Conservation (phyloP, 148 eudicot species). For the Camellia sinensis region DNA sequence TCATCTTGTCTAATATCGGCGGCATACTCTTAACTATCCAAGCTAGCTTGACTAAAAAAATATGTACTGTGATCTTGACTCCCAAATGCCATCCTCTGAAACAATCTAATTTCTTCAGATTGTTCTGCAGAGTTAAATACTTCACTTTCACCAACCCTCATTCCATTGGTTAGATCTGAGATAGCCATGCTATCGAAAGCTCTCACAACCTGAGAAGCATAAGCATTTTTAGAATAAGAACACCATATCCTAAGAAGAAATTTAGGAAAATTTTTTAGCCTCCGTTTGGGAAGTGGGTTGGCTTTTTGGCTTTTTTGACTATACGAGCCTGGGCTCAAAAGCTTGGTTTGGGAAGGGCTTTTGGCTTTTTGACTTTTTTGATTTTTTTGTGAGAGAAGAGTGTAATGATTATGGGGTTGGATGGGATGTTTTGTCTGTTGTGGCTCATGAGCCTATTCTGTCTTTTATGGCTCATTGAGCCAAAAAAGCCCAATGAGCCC, state of each 20-base stretch:
- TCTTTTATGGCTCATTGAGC: too few relatives aligned
- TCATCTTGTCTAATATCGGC: background rate
- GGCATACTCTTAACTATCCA: constrained; percentile 17
- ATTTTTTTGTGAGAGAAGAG: too few relatives aligned
- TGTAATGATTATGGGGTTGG: too few relatives aligned
- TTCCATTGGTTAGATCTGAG: constrained; percentile 74
- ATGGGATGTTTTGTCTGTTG: too few relatives aligned
- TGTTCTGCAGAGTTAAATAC: constrained; percentile 56
- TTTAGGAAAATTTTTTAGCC: background rate
- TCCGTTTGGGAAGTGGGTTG: too few relatives aligned
- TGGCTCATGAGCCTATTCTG: too few relatives aligned
- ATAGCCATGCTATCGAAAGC: constrained; percentile 55
- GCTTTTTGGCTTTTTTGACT: too few relatives aligned
- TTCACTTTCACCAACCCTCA: constrained; percentile 80
- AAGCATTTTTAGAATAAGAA: background rate
- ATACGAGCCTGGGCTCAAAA: too few relatives aligned
- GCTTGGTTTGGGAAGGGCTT: too few relatives aligned
- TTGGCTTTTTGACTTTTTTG: too few relatives aligned
- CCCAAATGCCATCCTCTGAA: constrained; percentile 73
- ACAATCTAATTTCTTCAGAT: constrained; percentile 70
- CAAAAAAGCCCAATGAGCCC: too few relatives aligned
- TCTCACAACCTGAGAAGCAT: constrained; percentile 38
- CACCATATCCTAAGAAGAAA: background rate
- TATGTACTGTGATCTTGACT: constrained; percentile 58
- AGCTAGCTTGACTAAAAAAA: constrained; percentile 39